These are phyloP conservation scores for Magnolia officinalis DNA, from an alignment of 164 flowering plant genomes.

Conservation along the genomic window DNA sequence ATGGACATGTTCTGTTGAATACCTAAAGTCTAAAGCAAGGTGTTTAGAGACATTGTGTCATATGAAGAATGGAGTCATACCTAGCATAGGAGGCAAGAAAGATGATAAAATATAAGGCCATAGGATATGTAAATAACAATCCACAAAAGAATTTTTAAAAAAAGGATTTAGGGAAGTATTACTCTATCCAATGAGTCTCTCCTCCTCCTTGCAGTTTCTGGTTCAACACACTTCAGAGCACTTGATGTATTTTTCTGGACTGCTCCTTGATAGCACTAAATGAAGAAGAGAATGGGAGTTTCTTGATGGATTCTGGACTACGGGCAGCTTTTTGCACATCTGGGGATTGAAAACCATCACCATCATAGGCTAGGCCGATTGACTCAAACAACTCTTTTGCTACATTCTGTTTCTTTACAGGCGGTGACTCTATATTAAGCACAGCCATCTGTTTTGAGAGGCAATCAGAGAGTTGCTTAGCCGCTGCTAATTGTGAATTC, in stretches of 20 bases:
- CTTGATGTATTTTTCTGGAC: slow-evolving; percentile 33
- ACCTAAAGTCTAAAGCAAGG: neutral
- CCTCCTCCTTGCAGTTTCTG: slow-evolving; percentile 83
- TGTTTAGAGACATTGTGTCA: neutral
- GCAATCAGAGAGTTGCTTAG: slow-evolving; percentile 78
- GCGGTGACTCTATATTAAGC: slow-evolving; percentile 57
- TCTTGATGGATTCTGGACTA: slow-evolving; percentile 29
- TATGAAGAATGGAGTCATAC: neutral
- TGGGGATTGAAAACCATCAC: slow-evolving; percentile 57
- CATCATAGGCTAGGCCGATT: slow-evolving; percentile 70
- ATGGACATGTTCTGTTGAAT: too few species aligned
- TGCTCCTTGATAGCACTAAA: slow-evolving; percentile 36
- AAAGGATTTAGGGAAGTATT: slow-evolving; percentile 13
- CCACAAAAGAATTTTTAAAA: neutral
- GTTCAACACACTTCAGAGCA: slow-evolving; percentile 46
- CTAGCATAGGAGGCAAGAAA: neutral
- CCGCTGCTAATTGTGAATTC: slow-evolving; percentile 76
- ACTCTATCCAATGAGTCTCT: slow-evolving; percentile 87
- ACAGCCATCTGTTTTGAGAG: slow-evolving; percentile 82
- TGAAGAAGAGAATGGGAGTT: slow-evolving; percentile 30
- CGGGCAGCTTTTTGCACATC: slow-evolving; percentile 25
- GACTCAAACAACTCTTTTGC: slow-evolving; percentile 77
- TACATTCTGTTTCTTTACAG: slow-evolving; percentile 37
- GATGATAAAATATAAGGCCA: neutral
- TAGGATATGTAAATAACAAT: neutral